Evolutionary conservation across 1,284 basidiomycete genomes (phyloP).

Genomic region (Prillingera fragicola): DNA sequence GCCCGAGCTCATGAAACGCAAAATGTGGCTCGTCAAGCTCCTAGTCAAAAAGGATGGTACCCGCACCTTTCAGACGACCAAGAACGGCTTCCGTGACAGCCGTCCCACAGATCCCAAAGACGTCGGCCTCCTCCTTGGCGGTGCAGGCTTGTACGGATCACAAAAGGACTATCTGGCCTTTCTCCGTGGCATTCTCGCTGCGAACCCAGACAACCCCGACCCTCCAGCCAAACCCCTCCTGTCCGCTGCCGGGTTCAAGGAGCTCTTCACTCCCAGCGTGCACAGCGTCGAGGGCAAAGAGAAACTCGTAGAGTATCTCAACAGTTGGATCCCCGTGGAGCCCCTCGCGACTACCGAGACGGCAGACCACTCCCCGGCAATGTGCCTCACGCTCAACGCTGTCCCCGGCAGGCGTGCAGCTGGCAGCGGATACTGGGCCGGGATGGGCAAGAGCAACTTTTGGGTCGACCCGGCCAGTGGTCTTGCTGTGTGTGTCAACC

Average conservation of each 20-base stretch:
- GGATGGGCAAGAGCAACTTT: slow-evolving; percentile 21
- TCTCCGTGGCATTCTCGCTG: slow-evolving; percentile 26
- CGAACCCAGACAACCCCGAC: too few species aligned
- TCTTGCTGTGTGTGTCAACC: slow-evolving; percentile 21
- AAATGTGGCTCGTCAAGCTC: too few species aligned
- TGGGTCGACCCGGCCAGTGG: slow-evolving; percentile 23
- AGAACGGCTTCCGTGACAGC: too few species aligned
- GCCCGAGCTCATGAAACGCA: neutral
- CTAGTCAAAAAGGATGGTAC: too few species aligned
- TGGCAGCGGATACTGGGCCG: slow-evolving; percentile 25
- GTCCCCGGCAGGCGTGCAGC: slow-evolving; percentile 15
- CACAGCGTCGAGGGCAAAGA: slow-evolving; percentile 11
- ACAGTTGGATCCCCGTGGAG: slow-evolving; percentile 14
- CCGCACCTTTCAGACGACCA: too few species aligned
- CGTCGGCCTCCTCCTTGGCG: slow-evolving; percentile 23
- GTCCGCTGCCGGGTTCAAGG: slow-evolving; percentile 12
- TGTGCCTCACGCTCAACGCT: slow-evolving; percentile 9
- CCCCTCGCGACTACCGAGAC: slow-evolving; percentile 9
- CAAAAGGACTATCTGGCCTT: slow-evolving; percentile 31
- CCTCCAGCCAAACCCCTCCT: too few species aligned
- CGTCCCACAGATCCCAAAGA: too few species aligned
- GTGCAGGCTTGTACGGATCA: slow-evolving; percentile 35
- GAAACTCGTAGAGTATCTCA: slow-evolving; percentile 2
- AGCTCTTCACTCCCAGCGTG: slow-evolving; percentile 22
- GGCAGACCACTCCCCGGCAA: slow-evolving; percentile 9